phyloP scores from a whole-genome alignment of 2,329 filamentous ascomycete species.

The Cryphonectria naterciae region DNA sequence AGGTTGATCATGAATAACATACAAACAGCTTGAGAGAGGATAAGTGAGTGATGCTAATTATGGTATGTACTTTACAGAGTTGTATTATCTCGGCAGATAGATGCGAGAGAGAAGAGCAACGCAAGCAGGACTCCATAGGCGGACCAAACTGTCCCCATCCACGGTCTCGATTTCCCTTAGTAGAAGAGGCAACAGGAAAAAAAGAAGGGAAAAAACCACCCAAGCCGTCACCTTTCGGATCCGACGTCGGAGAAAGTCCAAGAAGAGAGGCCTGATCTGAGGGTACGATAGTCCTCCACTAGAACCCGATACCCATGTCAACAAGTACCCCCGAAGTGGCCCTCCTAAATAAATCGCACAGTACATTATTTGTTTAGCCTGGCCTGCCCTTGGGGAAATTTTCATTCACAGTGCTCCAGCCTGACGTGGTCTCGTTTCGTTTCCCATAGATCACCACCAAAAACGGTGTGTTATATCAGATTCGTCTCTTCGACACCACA shows the following conservation, averaged over 20 bases:
- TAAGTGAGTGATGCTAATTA: background rate
- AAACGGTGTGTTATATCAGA: background rate
- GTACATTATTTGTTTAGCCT: background rate
- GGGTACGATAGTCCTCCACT: background rate
- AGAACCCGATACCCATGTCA: background rate
- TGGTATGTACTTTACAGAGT: background rate
- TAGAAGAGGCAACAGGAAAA: background rate
- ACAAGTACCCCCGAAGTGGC: background rate
- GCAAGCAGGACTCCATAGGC: background rate
- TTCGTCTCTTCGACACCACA: background rate
- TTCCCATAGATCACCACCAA: background rate
- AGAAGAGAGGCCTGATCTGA: background rate
- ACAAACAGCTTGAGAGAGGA: background rate
- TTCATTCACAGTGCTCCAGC: constrained; percentile 1
- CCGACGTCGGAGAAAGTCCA: constrained; percentile 10
- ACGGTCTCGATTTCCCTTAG: background rate
- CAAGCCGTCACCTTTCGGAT: background rate
- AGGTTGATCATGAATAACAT: background rate
- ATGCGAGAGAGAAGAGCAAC: background rate
- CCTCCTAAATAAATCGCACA: background rate
- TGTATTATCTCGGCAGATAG: background rate
- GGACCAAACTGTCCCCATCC: constrained; percentile 2
- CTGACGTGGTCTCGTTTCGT: background rate
- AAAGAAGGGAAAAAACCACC: background rate
- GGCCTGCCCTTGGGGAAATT: constrained; percentile 9